Percentiles rank a stretch among this genome's conserved stretches.
These are phyloP conservation scores for Chaetomiaceae sp. DNA, from an alignment of 2,329 filamentous ascomycete species.

Conservation along the genomic window DNA sequence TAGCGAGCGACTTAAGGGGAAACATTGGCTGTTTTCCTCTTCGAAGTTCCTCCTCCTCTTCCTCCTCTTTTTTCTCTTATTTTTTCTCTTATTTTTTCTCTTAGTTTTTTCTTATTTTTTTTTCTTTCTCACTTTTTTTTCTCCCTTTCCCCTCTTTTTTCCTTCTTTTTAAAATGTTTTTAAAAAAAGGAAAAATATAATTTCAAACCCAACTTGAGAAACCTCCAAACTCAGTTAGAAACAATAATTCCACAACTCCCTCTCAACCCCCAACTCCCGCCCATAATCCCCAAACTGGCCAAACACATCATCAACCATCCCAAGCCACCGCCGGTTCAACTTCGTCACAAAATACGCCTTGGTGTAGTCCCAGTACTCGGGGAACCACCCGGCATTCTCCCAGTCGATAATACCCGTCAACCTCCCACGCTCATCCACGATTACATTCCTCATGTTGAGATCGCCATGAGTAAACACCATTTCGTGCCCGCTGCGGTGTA, in stretches of 20 bases:
- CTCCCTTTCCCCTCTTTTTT: too few relatives aligned
- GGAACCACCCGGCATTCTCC: not conserved
- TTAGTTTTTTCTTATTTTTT: too few relatives aligned
- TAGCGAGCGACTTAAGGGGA: too few relatives aligned
- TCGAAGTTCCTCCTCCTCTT: too few relatives aligned
- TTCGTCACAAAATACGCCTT: not conserved
- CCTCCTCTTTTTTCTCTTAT: too few relatives aligned
- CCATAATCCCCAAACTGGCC: not conserved
- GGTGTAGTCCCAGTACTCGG: slow-evolving; percentile 1
- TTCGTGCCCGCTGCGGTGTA: not conserved
- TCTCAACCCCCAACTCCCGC: not conserved
- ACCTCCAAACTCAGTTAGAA: too few relatives aligned
- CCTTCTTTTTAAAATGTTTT: too few relatives aligned
- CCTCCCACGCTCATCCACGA: not conserved
- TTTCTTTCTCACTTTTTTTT: too few relatives aligned
- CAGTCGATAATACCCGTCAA: not conserved
- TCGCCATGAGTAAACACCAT: slow-evolving; percentile 6
- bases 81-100: too few relatives aligned
- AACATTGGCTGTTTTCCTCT: too few relatives aligned
- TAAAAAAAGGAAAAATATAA: too few relatives aligned
- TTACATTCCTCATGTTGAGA: not conserved
- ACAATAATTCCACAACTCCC: not conserved
- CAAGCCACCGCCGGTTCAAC: not conserved
- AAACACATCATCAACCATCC: not conserved
- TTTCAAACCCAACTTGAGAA: too few relatives aligned